Percentiles rank a stretch among this genome's conserved stretches.
Conservation (phyloP, 139 green algal genomes). For the Yamagishiella unicocca region DNA sequence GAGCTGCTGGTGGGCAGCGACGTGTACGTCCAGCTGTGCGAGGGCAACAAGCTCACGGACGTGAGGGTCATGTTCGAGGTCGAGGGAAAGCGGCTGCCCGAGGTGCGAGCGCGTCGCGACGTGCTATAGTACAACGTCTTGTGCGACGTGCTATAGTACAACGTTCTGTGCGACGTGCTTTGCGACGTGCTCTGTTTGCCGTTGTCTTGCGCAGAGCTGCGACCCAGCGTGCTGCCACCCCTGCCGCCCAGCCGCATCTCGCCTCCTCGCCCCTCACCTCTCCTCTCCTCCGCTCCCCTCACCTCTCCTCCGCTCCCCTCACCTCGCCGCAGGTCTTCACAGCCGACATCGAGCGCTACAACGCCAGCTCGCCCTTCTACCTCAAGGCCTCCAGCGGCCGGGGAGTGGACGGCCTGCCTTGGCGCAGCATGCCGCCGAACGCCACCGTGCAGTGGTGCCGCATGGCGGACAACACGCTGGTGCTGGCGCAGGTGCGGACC, state of each 20-base stretch:
- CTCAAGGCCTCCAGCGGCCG: constrained; percentile 27
- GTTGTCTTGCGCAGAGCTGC: too few relatives aligned
- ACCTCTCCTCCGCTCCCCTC: not conserved
- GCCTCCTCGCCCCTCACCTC: not conserved
- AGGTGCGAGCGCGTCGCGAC: not conserved
- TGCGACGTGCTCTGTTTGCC: too few relatives aligned
- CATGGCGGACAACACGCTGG: constrained; percentile 23
- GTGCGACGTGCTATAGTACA: too few relatives aligned
- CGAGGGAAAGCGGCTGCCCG: not conserved
- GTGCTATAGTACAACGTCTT: too few relatives aligned
- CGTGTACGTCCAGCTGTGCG: constrained; percentile 27
- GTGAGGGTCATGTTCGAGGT: constrained; percentile 35
- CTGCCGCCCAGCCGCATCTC: too few relatives aligned
- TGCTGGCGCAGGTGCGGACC: constrained; percentile 4
- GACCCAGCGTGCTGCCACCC: too few relatives aligned
- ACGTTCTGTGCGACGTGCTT: too few relatives aligned
- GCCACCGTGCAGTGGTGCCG: constrained; percentile 2
- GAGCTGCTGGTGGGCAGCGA: constrained; percentile 24
- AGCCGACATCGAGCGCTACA: constrained; percentile 28
- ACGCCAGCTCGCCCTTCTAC: constrained; percentile 32
- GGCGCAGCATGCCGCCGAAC: constrained; percentile 13
- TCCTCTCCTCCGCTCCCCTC: not conserved
- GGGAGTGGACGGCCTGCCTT: constrained; percentile 11
- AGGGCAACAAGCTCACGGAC: constrained; percentile 29
- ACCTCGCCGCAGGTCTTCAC: constrained; percentile 10